phyloP scores from a whole-genome alignment of 345 rosid species.

The Limnanthes douglasii region DNA sequence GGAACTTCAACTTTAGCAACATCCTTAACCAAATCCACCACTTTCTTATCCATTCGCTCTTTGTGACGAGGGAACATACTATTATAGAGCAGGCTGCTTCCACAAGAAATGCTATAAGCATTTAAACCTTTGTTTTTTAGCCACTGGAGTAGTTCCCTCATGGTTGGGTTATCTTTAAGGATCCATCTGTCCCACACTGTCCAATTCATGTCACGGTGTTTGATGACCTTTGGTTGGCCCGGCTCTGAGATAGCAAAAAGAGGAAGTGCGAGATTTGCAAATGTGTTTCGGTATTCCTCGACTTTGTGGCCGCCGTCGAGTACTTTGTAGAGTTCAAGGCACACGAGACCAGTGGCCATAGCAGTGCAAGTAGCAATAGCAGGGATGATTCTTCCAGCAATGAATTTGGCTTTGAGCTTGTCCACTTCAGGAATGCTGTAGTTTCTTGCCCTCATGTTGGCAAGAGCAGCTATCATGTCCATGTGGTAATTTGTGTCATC shows the following conservation, averaged over 20 bases:
- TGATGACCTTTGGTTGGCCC: constrained; percentile 76
- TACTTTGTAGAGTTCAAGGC: constrained; percentile 93
- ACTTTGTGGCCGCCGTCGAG: constrained; percentile 56
- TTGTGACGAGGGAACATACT: constrained; percentile 79
- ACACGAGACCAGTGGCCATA: constrained; percentile 94
- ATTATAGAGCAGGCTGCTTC: constrained; percentile 75
- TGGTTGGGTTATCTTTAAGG: constrained; percentile 48
- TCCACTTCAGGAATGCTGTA: constrained; percentile 93
- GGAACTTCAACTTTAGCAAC: constrained; percentile 79
- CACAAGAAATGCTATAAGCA: constrained; percentile 90
- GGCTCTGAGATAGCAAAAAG: constrained; percentile 96
- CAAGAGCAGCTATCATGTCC: constrained; percentile 95
- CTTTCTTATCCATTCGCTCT: constrained; percentile 66
- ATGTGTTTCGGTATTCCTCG: constrained; percentile 93
- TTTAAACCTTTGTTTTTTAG: constrained; percentile 57
- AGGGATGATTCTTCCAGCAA: constrained; percentile 98
- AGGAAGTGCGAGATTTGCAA: constrained; percentile 91
- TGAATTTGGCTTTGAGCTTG: constrained; percentile 95
- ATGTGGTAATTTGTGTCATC: constrained; percentile 97
- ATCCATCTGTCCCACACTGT: constrained; percentile 99
- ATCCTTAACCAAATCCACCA: constrained; percentile 74
- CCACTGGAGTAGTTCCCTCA: constrained; percentile 69
- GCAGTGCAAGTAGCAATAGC: constrained; percentile 98
- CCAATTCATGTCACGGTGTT: constrained; percentile 83
- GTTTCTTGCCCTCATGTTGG: constrained; percentile 99